Evolutionary conservation across 768 basidiomycete species (phyloP), one percentile per base, ranked within the genome.

Genomic region (Rhodotorula babjevae): DNA sequence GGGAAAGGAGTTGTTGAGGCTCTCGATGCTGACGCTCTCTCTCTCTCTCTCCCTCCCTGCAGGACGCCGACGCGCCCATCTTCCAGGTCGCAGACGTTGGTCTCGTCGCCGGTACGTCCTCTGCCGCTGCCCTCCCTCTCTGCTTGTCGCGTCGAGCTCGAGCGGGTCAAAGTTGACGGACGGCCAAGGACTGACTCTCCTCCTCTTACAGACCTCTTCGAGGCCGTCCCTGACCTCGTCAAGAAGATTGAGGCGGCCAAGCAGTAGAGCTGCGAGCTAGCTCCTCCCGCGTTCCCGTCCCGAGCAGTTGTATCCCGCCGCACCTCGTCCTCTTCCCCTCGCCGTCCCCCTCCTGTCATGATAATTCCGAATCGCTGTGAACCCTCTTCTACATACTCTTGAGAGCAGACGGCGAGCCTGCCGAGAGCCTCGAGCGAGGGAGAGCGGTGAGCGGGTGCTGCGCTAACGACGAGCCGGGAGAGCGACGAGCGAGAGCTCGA

Each of bases 11-110:
- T n/a, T n/a, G n/a, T n/a, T n/a, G n/a, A n/a, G n/a, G n/a, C n/a
- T n/a, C n/a, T n/a, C n/a, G n/a, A n/a, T n/a, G n/a, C n/a, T n/a
- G n/a, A n/a, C n/a, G n/a, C n/a, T n/a, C n/a, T n/a, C n/a, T n/a
- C n/a, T n/a, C n/a, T 18, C 44, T 46, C 14, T 23, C 11, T 10
- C 27, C 75, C 29, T 46, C 46, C n/a, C n/a, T 25, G 19, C 77
- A 94, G 92, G 95, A 97, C 80, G 86, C 92, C 55, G 96, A 99
- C 78, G 96, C 96, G 16, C 96, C 96, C 2, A 99, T 99, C 79
- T 97, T 97, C 87, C 95, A 98, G 82, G 90, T 99, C 6, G 96
- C 96, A 27, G 96, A 99, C 81, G 86, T 89, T 23, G 95, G 95
- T 1, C 87, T 99, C 25, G 93, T 96, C 9, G 95, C 88, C 50